Evolutionary conservation across 2,329 filamentous ascomycete genomes (phyloP), one percentile per base, ranked within the genome.

Genomic region (Sarocladium kiliense): DNA sequence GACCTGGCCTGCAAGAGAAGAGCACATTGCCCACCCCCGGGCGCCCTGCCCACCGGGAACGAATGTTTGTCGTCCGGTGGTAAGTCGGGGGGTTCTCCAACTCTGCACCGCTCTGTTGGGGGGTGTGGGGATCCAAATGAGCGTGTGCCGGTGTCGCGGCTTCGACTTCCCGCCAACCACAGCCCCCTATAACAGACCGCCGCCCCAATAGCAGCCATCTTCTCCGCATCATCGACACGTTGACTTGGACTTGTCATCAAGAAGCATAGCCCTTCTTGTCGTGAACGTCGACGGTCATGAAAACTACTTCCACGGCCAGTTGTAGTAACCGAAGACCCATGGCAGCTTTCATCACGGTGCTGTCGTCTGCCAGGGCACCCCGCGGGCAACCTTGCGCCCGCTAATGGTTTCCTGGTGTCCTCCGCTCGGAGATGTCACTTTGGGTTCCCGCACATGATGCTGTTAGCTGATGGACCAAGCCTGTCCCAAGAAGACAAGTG

Each of bases 151-250:
- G 47, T 51, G 47, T 36, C 26, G 47, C 47, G 47, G 47, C 47
- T 36, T 51, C 27, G 25, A 51, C 12, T 34, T 51, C 47, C 47
- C 47, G 47, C 47, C 47, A 51, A 51, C 47, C 47, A 51, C 47
- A 51, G 16, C 16, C 47, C 44, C 47, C 47, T 51, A 51, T 36
- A 51, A 19, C 47, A 49, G 27, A 36, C 4, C 27, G 11, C n/a
- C 27, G 47, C 27, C 26, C 21, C 47, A 51, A 34, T 51, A 36
- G 30, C 47, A 51, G 12, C 23, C 47, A 34, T 23, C 30, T 34
- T 51, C 47, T 51, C 47, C 47, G 47, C 47, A 51, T 51, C 47
- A 51, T 51, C 30, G 47, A 51, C 23, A 23, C 27, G 26, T 25
- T 6, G 6, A n/a, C 26, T 39, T 18, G n/a, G n/a, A 5, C 6